A percentile compares a stretch with the other conserved stretches of the same genome.
These are phyloP conservation scores for Cornus suecica DNA, from an alignment of 148 eudicot species.

Conservation along the genomic window DNA sequence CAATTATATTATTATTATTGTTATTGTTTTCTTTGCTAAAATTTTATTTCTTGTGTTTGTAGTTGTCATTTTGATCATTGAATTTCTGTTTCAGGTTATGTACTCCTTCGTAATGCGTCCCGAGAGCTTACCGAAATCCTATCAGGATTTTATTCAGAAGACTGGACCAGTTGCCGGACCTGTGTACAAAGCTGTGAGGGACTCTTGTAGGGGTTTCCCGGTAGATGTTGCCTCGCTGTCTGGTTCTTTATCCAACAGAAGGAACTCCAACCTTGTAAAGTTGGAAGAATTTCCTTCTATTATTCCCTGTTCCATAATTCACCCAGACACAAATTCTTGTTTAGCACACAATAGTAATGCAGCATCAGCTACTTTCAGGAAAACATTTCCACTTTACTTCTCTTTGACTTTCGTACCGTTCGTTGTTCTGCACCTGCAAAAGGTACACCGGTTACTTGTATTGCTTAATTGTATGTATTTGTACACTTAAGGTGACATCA, in stretches of 20 bases:
- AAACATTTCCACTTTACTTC: slow-evolving; percentile 95
- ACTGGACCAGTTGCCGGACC: slow-evolving; percentile 97
- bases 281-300: slow-evolving; percentile 78
- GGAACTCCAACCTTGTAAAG: slow-evolving; percentile 32
- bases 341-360: slow-evolving; percentile 69
- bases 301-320: slow-evolving; percentile 90
- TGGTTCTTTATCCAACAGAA: slow-evolving; percentile 59
- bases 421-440: slow-evolving; percentile 83
- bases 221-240: slow-evolving; percentile 79
- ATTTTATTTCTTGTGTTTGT: background rate
- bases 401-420: slow-evolving; percentile 95
- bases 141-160: slow-evolving; percentile 95
- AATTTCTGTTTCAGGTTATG: slow-evolving; percentile 64
- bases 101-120: slow-evolving; percentile 97
- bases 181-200: slow-evolving; percentile 92
- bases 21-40: background rate
- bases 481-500: too few species aligned
- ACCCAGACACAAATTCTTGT: slow-evolving; percentile 80
- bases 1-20: background rate
- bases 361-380: slow-evolving; percentile 73
- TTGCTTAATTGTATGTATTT: too few species aligned
- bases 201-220: slow-evolving; percentile 79
- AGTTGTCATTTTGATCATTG: background rate
- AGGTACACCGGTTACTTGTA: slow-evolving; percentile 44
- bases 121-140: slow-evolving; percentile 95